phyloP scores from a whole-genome alignment of 768 basidiomycete genomes.

The Termitomyces sp. region DNA sequence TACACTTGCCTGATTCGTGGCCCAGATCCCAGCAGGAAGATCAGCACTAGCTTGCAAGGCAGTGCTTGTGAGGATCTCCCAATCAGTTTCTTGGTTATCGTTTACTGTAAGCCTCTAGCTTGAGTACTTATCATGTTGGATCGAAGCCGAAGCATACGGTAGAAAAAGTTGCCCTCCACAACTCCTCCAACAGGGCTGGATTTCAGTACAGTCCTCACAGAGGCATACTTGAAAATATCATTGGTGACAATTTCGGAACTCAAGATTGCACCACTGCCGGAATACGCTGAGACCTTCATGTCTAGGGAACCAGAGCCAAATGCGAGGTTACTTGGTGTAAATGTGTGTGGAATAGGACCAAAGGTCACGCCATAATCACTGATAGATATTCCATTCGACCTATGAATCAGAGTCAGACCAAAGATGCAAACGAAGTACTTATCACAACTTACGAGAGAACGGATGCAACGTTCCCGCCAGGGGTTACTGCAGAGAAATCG shows the following conservation, averaged over 20 bases:
- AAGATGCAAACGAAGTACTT: background rate
- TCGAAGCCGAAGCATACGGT: constrained; percentile 16
- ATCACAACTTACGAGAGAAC: constrained; percentile 17
- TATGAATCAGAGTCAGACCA: background rate
- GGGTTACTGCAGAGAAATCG: constrained; percentile 20
- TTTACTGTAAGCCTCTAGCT: constrained; percentile 14
- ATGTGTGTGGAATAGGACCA: constrained; percentile 19
- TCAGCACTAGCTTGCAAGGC: constrained; percentile 17
- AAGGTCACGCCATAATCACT: constrained; percentile 19
- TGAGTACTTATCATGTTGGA: background rate
- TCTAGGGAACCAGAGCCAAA: constrained; percentile 26
- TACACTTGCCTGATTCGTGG: constrained; percentile 25
- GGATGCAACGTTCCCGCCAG: constrained; percentile 16
- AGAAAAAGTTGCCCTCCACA: constrained; percentile 31
- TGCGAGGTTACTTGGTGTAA: constrained; percentile 23
- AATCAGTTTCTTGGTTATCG: constrained; percentile 27
- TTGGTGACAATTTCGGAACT: constrained; percentile 25
- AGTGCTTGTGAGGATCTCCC: constrained; percentile 30
- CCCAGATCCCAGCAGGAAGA: constrained; percentile 30
- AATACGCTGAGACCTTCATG: constrained; percentile 26
- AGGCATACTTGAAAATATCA: constrained; percentile 25
- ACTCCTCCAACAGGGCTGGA: constrained; percentile 27
- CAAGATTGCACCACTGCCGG: constrained; percentile 20
- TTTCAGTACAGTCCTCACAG: constrained; percentile 28
- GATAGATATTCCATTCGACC: constrained; percentile 20